Conservation (phyloP, 495 filamentous ascomycete genomes). For the Parathielavia appendiculata region DNA sequence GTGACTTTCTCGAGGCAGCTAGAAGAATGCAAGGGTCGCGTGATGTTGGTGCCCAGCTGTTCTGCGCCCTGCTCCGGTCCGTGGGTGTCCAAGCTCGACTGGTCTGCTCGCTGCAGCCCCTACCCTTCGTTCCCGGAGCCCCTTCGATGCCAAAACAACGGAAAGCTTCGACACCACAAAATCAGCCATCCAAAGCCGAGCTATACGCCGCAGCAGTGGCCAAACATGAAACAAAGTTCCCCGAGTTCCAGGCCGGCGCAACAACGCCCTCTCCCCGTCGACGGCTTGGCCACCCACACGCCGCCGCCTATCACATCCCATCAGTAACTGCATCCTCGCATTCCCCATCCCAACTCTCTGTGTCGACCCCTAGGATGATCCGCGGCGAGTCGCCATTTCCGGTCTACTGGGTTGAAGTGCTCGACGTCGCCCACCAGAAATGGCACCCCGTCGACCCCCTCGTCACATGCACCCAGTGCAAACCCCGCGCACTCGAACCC, state of each 20-base stretch:
- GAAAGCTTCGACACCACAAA: constrained; percentile 27
- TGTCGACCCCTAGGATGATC: constrained; percentile 36
- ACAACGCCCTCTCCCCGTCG: constrained; percentile 28
- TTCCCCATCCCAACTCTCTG: constrained; percentile 21
- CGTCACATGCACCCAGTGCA: constrained; percentile 69
- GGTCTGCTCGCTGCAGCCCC: constrained; percentile 83
- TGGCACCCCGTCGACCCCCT: constrained; percentile 87
- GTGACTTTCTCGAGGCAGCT: constrained; percentile 68
- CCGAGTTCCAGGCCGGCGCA: constrained; percentile 15
- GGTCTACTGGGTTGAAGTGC: constrained; percentile 90
- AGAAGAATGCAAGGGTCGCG: constrained; percentile 65
- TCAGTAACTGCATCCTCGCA: constrained; percentile 20
- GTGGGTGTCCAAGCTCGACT: constrained; percentile 77
- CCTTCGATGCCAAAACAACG: constrained; percentile 45
- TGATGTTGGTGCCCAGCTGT: constrained; percentile 85
- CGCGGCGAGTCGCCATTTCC: constrained; percentile 64
- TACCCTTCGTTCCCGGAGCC: constrained; percentile 62
- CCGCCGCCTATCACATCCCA: constrained; percentile 37
- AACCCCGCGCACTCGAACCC: constrained; percentile 69
- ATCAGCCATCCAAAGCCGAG: constrained; percentile 27
- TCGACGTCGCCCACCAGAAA: constrained; percentile 76
- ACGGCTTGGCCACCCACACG: constrained; percentile 42
- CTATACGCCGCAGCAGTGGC: constrained; percentile 32
- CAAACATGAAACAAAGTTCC: constrained; percentile 28
- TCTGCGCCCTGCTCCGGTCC: constrained; percentile 76